Percentiles rank a stretch among this genome's conserved stretches.
phyloP scores from a whole-genome alignment of 2,329 filamentous ascomycete genomes.

The Sporothrix protearum region DNA sequence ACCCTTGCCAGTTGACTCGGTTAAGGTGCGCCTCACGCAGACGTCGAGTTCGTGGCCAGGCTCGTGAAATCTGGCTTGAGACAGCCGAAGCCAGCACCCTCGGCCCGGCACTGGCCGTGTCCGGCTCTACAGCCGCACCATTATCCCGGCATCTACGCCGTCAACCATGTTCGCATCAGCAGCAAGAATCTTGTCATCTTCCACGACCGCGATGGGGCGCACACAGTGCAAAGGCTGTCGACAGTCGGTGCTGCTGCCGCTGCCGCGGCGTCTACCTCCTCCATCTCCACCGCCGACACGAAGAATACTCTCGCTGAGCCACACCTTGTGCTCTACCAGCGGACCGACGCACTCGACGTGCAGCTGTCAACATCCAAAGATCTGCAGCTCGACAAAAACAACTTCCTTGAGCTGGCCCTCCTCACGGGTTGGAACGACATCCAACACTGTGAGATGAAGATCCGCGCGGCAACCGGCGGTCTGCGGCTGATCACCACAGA shows the following conservation, averaged over 20 bases:
- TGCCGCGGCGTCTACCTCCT: neutral
- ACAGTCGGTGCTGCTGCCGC: neutral
- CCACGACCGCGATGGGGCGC: conserved; percentile 54
- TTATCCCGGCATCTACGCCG: conserved; percentile 69
- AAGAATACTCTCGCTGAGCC: conserved; percentile 55
- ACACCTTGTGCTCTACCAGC: conserved; percentile 70
- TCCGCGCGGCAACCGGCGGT: conserved; percentile 63
- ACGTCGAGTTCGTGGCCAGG: conserved; percentile 48
- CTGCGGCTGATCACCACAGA: conserved; percentile 61
- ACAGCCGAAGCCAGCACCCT: conserved; percentile 42
- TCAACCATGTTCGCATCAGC: conserved; percentile 67
- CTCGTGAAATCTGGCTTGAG: conserved; percentile 52
- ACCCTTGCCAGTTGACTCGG: conserved; percentile 64
- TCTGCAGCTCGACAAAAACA: conserved; percentile 75
- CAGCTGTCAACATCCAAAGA: conserved; percentile 62
- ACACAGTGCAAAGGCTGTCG: neutral
- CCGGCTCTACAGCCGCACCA: conserved; percentile 51
- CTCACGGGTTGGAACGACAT: conserved; percentile 71
- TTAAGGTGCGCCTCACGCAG: conserved; percentile 61
- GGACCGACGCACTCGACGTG: conserved; percentile 64
- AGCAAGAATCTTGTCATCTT: conserved; percentile 62
- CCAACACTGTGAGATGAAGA: conserved; percentile 54
- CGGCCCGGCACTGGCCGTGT: conserved; percentile 52
- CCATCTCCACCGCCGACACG: conserved; percentile 25
- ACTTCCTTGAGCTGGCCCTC: conserved; percentile 71